A percentile compares a stretch with the other conserved stretches of the same genome.
These are phyloP conservation scores for Phytophthora pinifolia DNA, from an alignment of 352 stramenopile genomes.

Conservation along the genomic window DNA sequence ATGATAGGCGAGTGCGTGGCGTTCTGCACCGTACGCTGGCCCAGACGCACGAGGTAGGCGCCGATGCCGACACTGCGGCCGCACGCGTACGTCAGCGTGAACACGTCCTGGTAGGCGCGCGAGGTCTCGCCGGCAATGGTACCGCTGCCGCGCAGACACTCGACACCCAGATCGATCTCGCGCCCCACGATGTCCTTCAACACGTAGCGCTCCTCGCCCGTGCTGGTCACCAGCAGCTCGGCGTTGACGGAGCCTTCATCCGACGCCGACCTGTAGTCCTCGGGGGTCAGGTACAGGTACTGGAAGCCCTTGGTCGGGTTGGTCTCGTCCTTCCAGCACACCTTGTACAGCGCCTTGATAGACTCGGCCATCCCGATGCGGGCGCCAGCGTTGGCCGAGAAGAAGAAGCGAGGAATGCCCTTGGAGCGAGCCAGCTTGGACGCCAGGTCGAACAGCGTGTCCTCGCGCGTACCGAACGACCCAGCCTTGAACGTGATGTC, in stretches of 20 bases:
- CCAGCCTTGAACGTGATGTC: slow-evolving; percentile 99
- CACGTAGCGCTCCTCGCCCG: slow-evolving; percentile 90
- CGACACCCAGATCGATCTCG: slow-evolving; percentile 98
- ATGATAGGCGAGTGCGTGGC: slow-evolving; percentile 97
- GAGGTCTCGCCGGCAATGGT: slow-evolving; percentile 99
- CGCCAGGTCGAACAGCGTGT: slow-evolving; percentile 98
- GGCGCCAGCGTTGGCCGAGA: slow-evolving; percentile 99
- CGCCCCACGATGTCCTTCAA: slow-evolving; percentile 98
- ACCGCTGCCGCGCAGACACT: slow-evolving; percentile 99
- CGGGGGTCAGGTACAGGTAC: slow-evolving; percentile 96
- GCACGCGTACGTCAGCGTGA: slow-evolving; percentile 99
- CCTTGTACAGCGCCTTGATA: slow-evolving; percentile 98
- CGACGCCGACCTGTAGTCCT: slow-evolving; percentile 94
- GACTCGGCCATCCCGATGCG: slow-evolving; percentile 98
- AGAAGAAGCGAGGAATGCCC: slow-evolving; percentile 96
- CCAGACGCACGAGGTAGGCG: slow-evolving; percentile 99
- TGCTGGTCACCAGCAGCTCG: slow-evolving; percentile 57
- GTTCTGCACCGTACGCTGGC: slow-evolving; percentile 99
- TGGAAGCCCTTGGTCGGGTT: slow-evolving; percentile 98
- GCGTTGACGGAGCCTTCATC: slow-evolving; percentile 90
- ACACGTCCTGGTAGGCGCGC: slow-evolving; percentile 98
- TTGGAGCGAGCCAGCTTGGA: slow-evolving; percentile 94
- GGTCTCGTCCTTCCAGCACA: slow-evolving; percentile 96
- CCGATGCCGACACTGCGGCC: slow-evolving; percentile 99
- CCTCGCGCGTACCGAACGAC: slow-evolving; percentile 99